Conservation (phyloP, 2,329 filamentous ascomycete species). For the Verticillium longisporum region DNA sequence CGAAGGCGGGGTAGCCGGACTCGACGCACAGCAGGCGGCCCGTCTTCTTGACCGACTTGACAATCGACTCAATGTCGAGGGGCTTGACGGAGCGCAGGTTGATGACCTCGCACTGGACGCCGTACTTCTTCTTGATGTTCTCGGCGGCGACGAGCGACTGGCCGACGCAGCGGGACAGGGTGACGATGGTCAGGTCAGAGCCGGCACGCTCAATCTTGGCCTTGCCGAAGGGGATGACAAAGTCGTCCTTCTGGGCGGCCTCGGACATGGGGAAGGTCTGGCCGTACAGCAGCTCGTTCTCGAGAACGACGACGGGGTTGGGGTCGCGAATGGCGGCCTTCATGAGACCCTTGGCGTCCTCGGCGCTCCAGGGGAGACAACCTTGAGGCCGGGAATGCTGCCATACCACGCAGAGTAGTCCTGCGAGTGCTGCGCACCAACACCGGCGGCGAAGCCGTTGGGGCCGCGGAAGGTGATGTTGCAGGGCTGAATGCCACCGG, state of each 20-base stretch:
- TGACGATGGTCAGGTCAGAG: slow-evolving; percentile 93
- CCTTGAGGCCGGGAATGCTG: slow-evolving; percentile 94
- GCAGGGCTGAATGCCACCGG: slow-evolving; percentile 97
- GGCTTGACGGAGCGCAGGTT: slow-evolving; percentile 98
- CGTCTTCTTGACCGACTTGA: slow-evolving; percentile 99
- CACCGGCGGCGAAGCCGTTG: slow-evolving; percentile 95
- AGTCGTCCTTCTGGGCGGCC: slow-evolving; percentile 91
- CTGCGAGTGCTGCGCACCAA: slow-evolving; percentile 96
- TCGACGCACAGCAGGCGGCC: slow-evolving; percentile 85
- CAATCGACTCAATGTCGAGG: slow-evolving; percentile 87
- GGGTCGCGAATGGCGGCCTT: slow-evolving; percentile 98
- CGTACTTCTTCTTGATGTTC: slow-evolving; percentile 91
- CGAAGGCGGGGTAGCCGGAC: slow-evolving; percentile 93
- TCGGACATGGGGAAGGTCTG: slow-evolving; percentile 95
- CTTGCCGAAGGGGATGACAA: slow-evolving; percentile 95
- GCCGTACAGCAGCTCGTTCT: slow-evolving; percentile 90
- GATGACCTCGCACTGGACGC: slow-evolving; percentile 91
- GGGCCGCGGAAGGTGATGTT: slow-evolving; percentile 99
- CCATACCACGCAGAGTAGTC: slow-evolving; percentile 99
- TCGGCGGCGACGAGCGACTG: slow-evolving; percentile 85
- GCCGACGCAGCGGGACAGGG: slow-evolving; percentile 90
- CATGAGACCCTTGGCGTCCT: slow-evolving; percentile 95
- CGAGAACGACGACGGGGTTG: slow-evolving; percentile 88
- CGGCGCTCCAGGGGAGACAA: slow-evolving; percentile 90
- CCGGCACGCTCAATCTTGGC: slow-evolving; percentile 96